These are phyloP conservation scores for Aureobasidium sp. DNA, from an alignment of 2,329 filamentous ascomycete species.

Conservation along the genomic window DNA sequence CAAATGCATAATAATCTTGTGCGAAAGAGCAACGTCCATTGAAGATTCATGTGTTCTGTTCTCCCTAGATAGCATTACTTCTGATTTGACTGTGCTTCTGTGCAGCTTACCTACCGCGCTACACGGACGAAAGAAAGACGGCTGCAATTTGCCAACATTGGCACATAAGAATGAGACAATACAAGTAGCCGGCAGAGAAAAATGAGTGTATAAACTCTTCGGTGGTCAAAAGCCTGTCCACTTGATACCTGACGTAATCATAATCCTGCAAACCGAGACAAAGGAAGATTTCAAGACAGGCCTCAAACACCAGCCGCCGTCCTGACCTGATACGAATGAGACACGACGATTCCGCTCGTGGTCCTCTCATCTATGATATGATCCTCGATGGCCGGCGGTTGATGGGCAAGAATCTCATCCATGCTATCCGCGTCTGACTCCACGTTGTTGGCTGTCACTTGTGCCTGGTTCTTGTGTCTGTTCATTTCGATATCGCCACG, in stretches of 20 bases:
- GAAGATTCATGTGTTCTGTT: too few relatives aligned
- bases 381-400: neutral
- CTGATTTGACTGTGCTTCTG: too few relatives aligned
- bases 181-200: neutral
- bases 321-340: neutral
- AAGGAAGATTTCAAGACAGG: neutral
- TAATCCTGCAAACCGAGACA: neutral
- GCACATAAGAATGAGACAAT: too few relatives aligned
- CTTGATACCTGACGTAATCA: neutral
- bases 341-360: neutral
- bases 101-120: too few relatives aligned
- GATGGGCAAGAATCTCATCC: neutral
- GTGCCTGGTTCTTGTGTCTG: constrained; percentile 1
- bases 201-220: neutral
- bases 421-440: constrained; percentile 6
- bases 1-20: too few relatives aligned
- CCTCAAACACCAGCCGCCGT: neutral
- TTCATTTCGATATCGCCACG: neutral
- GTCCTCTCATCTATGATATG: neutral
- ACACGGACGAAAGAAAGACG: too few relatives aligned
- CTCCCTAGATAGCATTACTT: too few relatives aligned
- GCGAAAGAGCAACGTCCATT: too few relatives aligned
- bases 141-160: too few relatives aligned
- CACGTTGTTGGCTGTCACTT: constrained; percentile 3
- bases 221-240: neutral